Base-by-base conservation (phyloP, 1,139 yeast genomes). In the Arxiozyma slooffiae region DNA sequence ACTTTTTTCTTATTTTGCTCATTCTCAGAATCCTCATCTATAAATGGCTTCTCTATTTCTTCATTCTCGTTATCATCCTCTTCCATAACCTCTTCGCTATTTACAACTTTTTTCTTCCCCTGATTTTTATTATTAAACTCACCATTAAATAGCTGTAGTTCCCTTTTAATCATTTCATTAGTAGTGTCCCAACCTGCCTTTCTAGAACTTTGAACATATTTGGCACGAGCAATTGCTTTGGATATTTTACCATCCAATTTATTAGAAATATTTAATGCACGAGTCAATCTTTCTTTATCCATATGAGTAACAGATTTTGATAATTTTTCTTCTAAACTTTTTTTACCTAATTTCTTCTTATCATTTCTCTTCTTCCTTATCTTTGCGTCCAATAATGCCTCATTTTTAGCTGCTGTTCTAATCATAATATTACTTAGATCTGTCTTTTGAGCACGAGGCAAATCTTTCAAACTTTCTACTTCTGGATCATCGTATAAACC, bases 141-240 rank as follows among this genome's bases (percentile, higher is more conserved):
- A 9, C 38, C 41, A 26, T 23, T 18, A 52, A 47, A 17, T 52
- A 45, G 14, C 21, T 38, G 61, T 48, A 67, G 60, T 45, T 67
- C 66, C 45, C 70, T 66, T 44, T 62, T 70, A 34, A 78, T 76
- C 41, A 67, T 65, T 52, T 74, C 72, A 62, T 84, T 84, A 51
- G 82, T 81, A 50, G 74, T 72, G 47, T 82, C 89, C 92, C 92
- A 84, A 17, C 81, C 84, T 1, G 85, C 71, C 64, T 82, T 83
- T 66, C 92, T 74, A 4, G 83, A 73, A 30, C 67, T 71, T 57
- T 78, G 83, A 17, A 83, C 79, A 60, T 72, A 78, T 61, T 74
- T 80, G 24, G 86, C 82, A 59, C 86, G 74, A 45, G 76, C 75
- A 38, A 81, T 76, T 59, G 87, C 80, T 57, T 79, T 80, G 54